phyloP scores from a whole-genome alignment of 2,329 filamentous ascomycete genomes.

The Talaromyces verruculosus region DNA sequence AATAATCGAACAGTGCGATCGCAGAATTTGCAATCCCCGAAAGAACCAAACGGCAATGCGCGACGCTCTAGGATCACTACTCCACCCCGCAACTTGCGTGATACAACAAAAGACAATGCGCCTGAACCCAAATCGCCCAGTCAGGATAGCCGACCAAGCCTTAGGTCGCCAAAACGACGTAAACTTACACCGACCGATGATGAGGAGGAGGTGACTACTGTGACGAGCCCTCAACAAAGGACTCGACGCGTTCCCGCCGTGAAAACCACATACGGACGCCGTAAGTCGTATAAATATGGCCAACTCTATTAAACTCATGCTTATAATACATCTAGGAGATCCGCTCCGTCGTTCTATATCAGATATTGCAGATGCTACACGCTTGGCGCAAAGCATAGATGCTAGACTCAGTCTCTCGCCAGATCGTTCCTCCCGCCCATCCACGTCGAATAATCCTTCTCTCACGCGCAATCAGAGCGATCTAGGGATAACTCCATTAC shows the following conservation, averaged over 20 bases:
- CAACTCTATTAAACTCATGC: neutral
- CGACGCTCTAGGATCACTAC: neutral
- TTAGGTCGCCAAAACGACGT: conserved; percentile 26
- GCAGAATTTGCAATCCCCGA: neutral
- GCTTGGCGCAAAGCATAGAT: neutral
- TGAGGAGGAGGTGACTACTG: neutral
- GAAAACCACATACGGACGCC: conserved; percentile 6
- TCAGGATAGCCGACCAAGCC: conserved; percentile 26
- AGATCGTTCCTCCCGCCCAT: neutral
- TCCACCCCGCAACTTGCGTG: neutral
- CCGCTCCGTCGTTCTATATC: conserved; percentile 9
- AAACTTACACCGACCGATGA: conserved; percentile 21
- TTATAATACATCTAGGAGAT: neutral
- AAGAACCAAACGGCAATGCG: conserved; percentile 15
- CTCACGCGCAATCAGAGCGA: neutral
- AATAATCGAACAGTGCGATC: conserved; percentile 4
- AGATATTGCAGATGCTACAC: neutral
- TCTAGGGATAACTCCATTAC: conserved; percentile 25
- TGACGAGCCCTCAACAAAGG: neutral
- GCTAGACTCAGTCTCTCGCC: conserved; percentile 11
- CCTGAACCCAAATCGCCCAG: conserved; percentile 33
- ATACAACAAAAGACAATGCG: neutral
- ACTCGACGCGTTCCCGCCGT: neutral
- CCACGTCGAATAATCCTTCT: neutral
- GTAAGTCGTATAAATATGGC: neutral